Base-by-base conservation (phyloP, 192 early-diverging fungal genomes). In the Lobosporangium transversale region DNA sequence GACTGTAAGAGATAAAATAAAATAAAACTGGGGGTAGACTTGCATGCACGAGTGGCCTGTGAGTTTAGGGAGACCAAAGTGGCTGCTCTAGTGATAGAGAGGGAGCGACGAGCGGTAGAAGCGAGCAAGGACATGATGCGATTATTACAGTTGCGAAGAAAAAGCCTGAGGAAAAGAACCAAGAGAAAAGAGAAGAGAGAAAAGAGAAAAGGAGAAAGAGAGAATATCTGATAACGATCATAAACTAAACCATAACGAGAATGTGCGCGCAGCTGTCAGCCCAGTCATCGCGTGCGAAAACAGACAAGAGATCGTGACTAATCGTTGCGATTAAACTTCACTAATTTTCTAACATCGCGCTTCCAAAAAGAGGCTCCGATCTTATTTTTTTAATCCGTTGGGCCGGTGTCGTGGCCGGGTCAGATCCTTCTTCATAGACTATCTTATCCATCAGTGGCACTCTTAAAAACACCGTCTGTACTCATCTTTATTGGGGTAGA, bases 41-140 rank as follows among this genome's bases (percentile, higher is more conserved):
- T 76, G 73, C 73, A 76, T 54, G 73, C 49, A 36, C 73, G 73
- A 31, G 48, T 45, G 1, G 63, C 51, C 51, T 67, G 73, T 24
- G 73, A 59, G 52, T 76, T 66, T 44, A 53, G 31, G 26, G 64
- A 51, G 35, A 59, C 73, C 23, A 76, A 32, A 53, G 73, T 61
- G 11, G 73, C 64, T 0, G 65, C 58, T 52, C 64, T 66, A 30
- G 73, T 31, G 35, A 76, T 58, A 23, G 42, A 36, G 58, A 76
- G 27, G 12, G 73, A 50, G 36, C 73, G 73, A 40, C 73, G 73
- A 40, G 58, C n/a, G 15, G 73, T 43, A 15, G 73, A 53, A 32
- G 65, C 53, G n/a, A 76, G 65, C 29, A 76, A 44, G 35, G 73
- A 76, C 73, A 76, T 76, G 58, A 27, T 26, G 59, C 26, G 36